Evolutionary conservation across 768 basidiomycete species (phyloP).

Genomic region (Tulasnella sp.): DNA sequence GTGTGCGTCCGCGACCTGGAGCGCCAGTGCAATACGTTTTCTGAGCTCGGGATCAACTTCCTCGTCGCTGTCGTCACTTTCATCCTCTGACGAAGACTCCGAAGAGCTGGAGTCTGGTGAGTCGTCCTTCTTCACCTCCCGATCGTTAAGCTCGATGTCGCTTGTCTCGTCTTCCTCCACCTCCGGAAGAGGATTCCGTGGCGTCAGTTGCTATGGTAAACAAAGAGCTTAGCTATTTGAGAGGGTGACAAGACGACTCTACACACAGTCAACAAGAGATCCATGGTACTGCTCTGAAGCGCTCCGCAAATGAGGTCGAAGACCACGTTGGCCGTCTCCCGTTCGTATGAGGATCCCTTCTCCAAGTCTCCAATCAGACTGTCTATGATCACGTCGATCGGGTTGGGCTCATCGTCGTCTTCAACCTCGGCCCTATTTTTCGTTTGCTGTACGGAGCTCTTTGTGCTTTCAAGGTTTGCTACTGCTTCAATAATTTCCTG

Average conservation of each 20-base stretch:
- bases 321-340: conserved; percentile 66
- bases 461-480: neutral
- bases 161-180: conserved; percentile 22
- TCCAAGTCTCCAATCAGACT: conserved; percentile 85
- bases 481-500: neutral
- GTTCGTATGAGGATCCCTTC: conserved; percentile 43
- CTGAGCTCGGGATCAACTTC: conserved; percentile 44
- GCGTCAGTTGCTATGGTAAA: conserved; percentile 65
- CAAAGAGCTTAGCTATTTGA: neutral
- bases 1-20: conserved; percentile 30
- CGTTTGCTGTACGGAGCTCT: conserved; percentile 2
- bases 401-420: conserved; percentile 37
- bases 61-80: conserved; percentile 29
- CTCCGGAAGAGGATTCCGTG: conserved; percentile 35
- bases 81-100: conserved; percentile 19
- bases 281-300: conserved; percentile 58
- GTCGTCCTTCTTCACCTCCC: conserved; percentile 25
- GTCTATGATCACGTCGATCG: conserved; percentile 80
- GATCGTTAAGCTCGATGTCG: conserved; percentile 21
- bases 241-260: neutral
- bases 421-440: conserved; percentile 21
- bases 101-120: conserved; percentile 18
- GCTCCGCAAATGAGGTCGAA: conserved; percentile 62
- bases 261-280: conserved; percentile 72
- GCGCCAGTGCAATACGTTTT: conserved; percentile 41